Evolutionary conservation across 2,329 filamentous ascomycete species (phyloP).

Genomic region (Ophiostoma montium): DNA sequence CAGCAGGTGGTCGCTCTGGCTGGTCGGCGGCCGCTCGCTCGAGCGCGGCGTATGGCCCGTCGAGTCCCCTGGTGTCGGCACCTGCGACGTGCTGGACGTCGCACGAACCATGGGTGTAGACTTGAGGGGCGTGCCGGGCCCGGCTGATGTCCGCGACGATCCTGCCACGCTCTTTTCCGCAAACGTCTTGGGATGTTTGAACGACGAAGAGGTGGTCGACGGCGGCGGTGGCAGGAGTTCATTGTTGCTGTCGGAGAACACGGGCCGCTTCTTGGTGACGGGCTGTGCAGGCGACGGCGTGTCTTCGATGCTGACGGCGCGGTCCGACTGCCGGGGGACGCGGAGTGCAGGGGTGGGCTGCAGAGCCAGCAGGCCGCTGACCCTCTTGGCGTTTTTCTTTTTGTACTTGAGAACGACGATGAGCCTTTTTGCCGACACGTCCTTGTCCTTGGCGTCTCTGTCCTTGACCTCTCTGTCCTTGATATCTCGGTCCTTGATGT

Average conservation of each 20-base stretch:
- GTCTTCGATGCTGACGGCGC: slow-evolving; percentile 28
- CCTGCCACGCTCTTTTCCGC: slow-evolving; percentile 24
- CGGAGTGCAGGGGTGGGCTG: slow-evolving; percentile 24
- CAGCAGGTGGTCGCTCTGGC: slow-evolving; percentile 13
- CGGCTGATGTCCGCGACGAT: slow-evolving; percentile 17
- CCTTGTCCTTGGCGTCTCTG: background rate
- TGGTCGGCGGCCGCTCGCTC: slow-evolving; percentile 24
- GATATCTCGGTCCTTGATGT: too few relatives aligned
- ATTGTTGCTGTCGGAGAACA: slow-evolving; percentile 18
- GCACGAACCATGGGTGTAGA: slow-evolving; percentile 37
- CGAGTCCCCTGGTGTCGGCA: slow-evolving; percentile 34
- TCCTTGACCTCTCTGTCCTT: too few relatives aligned
- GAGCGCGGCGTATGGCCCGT: slow-evolving; percentile 28
- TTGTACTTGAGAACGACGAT: slow-evolving; percentile 36
- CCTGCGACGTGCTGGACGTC: slow-evolving; percentile 38
- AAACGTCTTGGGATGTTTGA: slow-evolving; percentile 15
- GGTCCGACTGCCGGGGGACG: slow-evolving; percentile 22
- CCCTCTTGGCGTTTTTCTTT: slow-evolving; percentile 29
- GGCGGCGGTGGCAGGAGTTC: slow-evolving; percentile 15
- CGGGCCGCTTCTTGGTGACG: slow-evolving; percentile 35
- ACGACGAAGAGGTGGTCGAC: slow-evolving; percentile 13
- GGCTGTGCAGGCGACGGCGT: slow-evolving; percentile 20
- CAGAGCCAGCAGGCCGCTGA: slow-evolving; percentile 33
- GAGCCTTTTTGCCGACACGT: slow-evolving; percentile 12
- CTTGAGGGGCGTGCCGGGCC: slow-evolving; percentile 37